A percentile compares a stretch with the other conserved stretches of the same genome.
Evolutionary conservation across 2,329 filamentous ascomycete species (phyloP).

Genomic region (Aspergillus fischeri): DNA sequence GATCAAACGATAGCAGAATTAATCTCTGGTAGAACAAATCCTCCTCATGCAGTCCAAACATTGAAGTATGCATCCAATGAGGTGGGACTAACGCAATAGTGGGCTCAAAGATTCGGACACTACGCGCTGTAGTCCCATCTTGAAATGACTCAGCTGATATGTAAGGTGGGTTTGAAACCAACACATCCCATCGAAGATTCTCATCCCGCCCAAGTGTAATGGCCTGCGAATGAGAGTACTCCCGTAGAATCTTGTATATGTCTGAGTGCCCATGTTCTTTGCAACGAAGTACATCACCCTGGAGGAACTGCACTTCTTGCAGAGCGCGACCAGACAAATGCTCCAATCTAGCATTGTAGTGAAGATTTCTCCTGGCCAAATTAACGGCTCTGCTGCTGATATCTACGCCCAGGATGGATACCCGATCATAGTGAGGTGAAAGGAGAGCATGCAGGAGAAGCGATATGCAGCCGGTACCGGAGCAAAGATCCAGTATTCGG

Average conservation of each 20-base stretch:
- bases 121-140: conserved; percentile 59
- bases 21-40: conserved; percentile 36
- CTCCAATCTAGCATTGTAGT: conserved; percentile 43
- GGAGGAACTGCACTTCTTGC: conserved; percentile 43
- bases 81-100: conserved; percentile 70
- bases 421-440: conserved; percentile 29
- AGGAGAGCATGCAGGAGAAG: conserved; percentile 68
- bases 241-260: conserved; percentile 13
- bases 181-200: conserved; percentile 52
- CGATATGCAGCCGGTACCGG: conserved; percentile 85
- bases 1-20: conserved; percentile 20
- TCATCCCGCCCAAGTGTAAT: neutral
- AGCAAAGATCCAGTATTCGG: conserved; percentile 78
- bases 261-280: neutral
- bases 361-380: conserved; percentile 63
- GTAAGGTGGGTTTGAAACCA: conserved; percentile 90
- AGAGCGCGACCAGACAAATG: conserved; percentile 22
- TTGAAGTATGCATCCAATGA: neutral
- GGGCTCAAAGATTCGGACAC: conserved; percentile 80
- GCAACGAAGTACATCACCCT: conserved; percentile 40
- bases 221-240: neutral
- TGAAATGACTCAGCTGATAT: conserved; percentile 64
- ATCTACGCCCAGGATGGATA: conserved; percentile 68
- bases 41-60: conserved; percentile 11
- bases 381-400: conserved; percentile 62